phyloP scores from a whole-genome alignment of 148 eudicot species.

The Rhododendron simsii region DNA sequence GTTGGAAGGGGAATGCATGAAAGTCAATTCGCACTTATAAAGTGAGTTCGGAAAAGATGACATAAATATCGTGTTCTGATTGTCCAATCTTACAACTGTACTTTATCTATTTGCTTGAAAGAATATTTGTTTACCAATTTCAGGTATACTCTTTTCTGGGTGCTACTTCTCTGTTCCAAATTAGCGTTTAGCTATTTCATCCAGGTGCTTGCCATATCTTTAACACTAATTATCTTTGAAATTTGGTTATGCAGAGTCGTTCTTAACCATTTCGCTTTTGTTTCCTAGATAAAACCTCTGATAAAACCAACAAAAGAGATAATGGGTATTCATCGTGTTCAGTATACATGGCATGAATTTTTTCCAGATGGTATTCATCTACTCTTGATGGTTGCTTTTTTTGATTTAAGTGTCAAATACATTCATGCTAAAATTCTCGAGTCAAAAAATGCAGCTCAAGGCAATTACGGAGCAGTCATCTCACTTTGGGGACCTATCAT shows the following conservation, averaged over 20 bases:
- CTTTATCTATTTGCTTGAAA: neutral
- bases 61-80: neutral
- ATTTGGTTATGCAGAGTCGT: neutral
- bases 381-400: neutral
- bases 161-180: slow-evolving; percentile 46
- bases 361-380: slow-evolving; percentile 45
- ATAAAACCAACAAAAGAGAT: slow-evolving; percentile 61
- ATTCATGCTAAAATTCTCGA: neutral
- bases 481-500: slow-evolving; percentile 72
- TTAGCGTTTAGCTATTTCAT: slow-evolving; percentile 54
- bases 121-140: slow-evolving; percentile 1
- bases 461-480: slow-evolving; percentile 60
- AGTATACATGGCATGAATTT: slow-evolving; percentile 66
- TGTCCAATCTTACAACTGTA: neutral
- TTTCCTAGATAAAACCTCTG: slow-evolving; percentile 60
- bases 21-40: slow-evolving; percentile 44
- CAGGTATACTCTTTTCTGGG: slow-evolving; percentile 65
- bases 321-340: slow-evolving; percentile 30
- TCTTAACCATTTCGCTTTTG: neutral
- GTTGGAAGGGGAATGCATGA: slow-evolving; percentile 85
- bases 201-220: slow-evolving; percentile 35
- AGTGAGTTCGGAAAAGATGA: slow-evolving; percentile 27
- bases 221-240: neutral
- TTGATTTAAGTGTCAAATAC: neutral
- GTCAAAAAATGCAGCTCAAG: slow-evolving; percentile 38